A percentile compares a stretch with the other conserved stretches of the same genome.
Evolutionary conservation across 2,329 filamentous ascomycete genomes (phyloP).

Genomic region (Madurella fahalii): DNA sequence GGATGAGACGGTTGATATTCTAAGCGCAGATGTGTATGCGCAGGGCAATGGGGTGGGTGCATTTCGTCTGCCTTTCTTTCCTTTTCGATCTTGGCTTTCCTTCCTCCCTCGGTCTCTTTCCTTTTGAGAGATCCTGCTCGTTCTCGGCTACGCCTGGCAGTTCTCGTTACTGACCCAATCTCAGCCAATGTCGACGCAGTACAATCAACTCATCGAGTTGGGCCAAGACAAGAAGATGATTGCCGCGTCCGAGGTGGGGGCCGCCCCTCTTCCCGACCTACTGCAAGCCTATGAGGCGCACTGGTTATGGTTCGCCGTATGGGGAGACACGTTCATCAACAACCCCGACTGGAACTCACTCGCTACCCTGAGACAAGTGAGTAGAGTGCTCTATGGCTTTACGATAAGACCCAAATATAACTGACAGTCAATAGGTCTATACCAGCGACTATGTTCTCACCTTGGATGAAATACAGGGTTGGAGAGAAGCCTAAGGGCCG

Average conservation of each 20-base stretch:
- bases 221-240: conserved; percentile 45
- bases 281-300: conserved; percentile 43
- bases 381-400: background rate
- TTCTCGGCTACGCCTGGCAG: too few relatives aligned
- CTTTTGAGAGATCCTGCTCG: too few relatives aligned
- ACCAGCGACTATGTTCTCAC: conserved; percentile 33
- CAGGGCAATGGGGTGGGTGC: conserved; percentile 40
- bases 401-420: background rate
- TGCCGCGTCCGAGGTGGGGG: conserved; percentile 44
- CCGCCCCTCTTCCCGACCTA: conserved; percentile 39
- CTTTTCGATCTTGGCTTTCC: too few relatives aligned
- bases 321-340: conserved; percentile 42
- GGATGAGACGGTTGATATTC: conserved; percentile 41
- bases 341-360: conserved; percentile 39
- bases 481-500: conserved; percentile 14
- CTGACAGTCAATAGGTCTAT: conserved; percentile 27
- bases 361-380: conserved; percentile 36
- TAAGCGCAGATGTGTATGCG: conserved; percentile 44
- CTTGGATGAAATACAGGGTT: conserved; percentile 35
- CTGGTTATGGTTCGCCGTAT: conserved; percentile 47
- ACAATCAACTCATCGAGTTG: conserved; percentile 40
- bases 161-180: background rate
- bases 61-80: background rate
- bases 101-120: too few relatives aligned
- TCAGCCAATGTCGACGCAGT: conserved; percentile 40